Percentiles rank a stretch among this genome's conserved stretches.
phyloP scores from a whole-genome alignment of 2,329 filamentous ascomycete genomes.

The Epichloe typhina region DNA sequence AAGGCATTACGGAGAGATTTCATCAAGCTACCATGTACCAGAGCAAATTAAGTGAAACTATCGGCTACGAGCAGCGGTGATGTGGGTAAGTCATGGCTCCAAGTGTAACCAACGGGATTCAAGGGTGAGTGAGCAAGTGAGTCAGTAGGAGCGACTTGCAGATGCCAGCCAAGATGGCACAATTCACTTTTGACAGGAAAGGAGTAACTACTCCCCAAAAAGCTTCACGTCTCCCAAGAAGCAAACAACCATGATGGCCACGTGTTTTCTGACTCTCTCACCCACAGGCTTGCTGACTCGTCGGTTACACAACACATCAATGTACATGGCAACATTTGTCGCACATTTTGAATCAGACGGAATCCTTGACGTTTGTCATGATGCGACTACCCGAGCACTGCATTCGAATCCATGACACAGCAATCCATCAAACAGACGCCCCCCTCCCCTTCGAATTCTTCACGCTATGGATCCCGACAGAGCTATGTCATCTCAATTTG shows the following conservation, averaged over 20 bases:
- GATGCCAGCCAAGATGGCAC: not conserved
- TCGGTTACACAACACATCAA: conserved; percentile 3
- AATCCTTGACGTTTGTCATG: conserved; percentile 5
- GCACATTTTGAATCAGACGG: not conserved
- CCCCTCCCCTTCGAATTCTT: too few relatives aligned
- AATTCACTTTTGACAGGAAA: not conserved
- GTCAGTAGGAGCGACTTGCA: not conserved
- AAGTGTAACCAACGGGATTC: not conserved
- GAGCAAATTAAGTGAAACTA: not conserved
- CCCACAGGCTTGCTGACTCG: not conserved
- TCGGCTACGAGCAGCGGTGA: conserved; percentile 1
- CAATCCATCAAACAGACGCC: not conserved
- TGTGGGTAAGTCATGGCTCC: conserved; percentile 1
- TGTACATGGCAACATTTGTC: not conserved
- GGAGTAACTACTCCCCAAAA: not conserved
- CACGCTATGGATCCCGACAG: not conserved
- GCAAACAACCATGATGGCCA: conserved; percentile 1
- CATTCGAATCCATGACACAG: not conserved
- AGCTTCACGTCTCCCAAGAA: not conserved
- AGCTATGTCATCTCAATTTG: not conserved
- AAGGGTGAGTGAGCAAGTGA: not conserved
- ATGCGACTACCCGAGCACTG: conserved; percentile 3
- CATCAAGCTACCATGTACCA: not conserved
- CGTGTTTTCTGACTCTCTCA: conserved; percentile 1
- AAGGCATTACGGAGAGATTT: not conserved